Conservation (phyloP, 169 alveolate species). For the Amoebophrya sp. region DNA sequence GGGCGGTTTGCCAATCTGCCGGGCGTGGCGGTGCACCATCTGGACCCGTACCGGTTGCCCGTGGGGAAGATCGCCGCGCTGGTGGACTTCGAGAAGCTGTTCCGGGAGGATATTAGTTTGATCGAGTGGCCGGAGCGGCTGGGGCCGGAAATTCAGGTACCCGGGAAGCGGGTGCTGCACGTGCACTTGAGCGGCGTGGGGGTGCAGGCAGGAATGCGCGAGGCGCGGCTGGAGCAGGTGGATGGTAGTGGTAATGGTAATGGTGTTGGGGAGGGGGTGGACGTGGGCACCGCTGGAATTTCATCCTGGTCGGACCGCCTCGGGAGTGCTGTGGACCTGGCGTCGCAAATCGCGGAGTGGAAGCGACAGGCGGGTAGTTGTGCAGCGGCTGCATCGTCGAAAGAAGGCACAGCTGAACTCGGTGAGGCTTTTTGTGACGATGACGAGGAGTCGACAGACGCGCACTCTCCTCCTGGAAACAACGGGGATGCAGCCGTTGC, state of each 20-base stretch:
- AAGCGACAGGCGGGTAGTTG: neutral
- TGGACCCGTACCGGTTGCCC: slow-evolving; percentile 15
- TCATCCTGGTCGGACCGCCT: too few species aligned
- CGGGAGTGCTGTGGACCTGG: too few species aligned
- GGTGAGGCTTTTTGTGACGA: neutral
- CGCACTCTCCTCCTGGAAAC: neutral
- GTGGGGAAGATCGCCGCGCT: slow-evolving; percentile 12
- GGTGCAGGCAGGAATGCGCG: neutral
- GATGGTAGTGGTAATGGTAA: neutral
- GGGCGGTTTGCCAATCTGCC: neutral
- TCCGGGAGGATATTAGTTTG: neutral
- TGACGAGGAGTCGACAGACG: neutral
- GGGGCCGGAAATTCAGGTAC: neutral
- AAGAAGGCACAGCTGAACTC: neutral
- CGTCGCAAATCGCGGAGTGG: too few species aligned
- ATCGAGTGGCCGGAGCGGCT: slow-evolving; percentile 23
- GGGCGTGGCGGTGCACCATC: neutral
- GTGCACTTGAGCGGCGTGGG: neutral
- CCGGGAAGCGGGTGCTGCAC: neutral
- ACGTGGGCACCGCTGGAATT: neutral
- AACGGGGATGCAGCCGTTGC: neutral
- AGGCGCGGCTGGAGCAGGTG: neutral
- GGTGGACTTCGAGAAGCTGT: neutral
- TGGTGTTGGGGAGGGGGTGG: neutral
- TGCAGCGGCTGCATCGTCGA: neutral